A percentile compares a stretch with the other conserved stretches of the same genome.
These are phyloP conservation scores for Apiospora pterosperma DNA, from an alignment of 2,329 filamentous ascomycete species.

Conservation along the genomic window DNA sequence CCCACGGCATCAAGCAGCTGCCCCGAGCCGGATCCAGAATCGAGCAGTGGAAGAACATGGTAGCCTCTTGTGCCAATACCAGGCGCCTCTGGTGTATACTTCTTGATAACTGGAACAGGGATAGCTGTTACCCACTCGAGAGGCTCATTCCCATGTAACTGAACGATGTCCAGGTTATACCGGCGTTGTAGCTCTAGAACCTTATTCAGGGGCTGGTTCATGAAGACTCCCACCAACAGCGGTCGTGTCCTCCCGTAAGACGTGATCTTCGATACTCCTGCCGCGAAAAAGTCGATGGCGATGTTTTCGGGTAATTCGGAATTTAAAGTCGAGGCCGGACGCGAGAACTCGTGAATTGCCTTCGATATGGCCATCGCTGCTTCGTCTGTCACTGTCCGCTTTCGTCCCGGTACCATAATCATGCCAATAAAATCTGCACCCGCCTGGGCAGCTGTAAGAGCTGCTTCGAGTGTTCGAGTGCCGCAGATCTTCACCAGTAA, in stretches of 20 bases:
- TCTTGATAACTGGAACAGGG: constrained; percentile 85
- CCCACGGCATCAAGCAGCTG: constrained; percentile 69
- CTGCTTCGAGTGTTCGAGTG: constrained; percentile 78
- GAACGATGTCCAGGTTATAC: constrained; percentile 81
- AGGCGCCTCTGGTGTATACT: constrained; percentile 74
- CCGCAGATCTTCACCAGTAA: constrained; percentile 93
- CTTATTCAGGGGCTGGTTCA: constrained; percentile 81
- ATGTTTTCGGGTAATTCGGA: constrained; percentile 22
- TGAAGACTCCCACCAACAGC: constrained; percentile 89
- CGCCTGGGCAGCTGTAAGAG: constrained; percentile 74
- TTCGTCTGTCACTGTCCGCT: constrained; percentile 75
- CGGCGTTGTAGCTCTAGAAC: constrained; percentile 74
- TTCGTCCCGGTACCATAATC: constrained; percentile 79
- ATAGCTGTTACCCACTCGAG: constrained; percentile 88
- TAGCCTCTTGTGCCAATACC: constrained; percentile 73
- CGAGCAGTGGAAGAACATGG: constrained; percentile 79
- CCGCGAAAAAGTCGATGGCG: constrained; percentile 70
- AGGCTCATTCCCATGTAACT: constrained; percentile 89
- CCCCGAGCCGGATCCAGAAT: constrained; percentile 83
- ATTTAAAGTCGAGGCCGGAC: constrained; percentile 28
- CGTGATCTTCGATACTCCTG: constrained; percentile 44
- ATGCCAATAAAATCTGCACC: constrained; percentile 93
- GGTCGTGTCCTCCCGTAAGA: constrained; percentile 48
- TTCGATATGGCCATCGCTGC: constrained; percentile 78
- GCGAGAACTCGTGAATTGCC: constrained; percentile 59